A percentile compares a stretch with the other conserved stretches of the same genome.
These are phyloP conservation scores for Sanghuangporus weigelae DNA, from an alignment of 1,284 basidiomycete species.

Conservation along the genomic window DNA sequence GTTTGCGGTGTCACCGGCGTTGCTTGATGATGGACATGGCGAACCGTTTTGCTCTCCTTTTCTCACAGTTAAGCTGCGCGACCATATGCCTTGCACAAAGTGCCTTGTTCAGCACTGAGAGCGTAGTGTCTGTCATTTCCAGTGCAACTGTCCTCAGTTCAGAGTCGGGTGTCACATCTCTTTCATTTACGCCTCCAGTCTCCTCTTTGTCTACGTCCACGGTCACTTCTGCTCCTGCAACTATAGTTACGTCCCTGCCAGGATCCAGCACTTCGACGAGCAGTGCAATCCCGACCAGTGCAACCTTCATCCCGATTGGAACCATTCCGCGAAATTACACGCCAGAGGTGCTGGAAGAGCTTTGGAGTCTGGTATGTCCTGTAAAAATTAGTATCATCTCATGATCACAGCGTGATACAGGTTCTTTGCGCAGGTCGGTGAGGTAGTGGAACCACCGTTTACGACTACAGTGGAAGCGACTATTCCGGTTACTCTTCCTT, in stretches of 20 bases:
- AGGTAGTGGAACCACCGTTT: constrained; percentile 38
- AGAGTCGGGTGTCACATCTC: not conserved
- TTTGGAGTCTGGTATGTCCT: constrained; percentile 38
- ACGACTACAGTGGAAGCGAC: constrained; percentile 37
- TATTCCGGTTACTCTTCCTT: constrained; percentile 34
- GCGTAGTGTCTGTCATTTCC: not conserved
- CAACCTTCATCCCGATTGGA: constrained; percentile 33
- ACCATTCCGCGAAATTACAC: constrained; percentile 36
- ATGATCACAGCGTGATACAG: not conserved
- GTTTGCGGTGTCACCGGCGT: not conserved
- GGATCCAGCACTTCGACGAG: not conserved
- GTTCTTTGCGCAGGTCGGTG: constrained; percentile 32
- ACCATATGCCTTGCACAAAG: not conserved
- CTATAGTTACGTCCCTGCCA: not conserved
- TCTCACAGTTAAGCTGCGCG: not conserved
- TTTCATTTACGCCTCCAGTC: not conserved
- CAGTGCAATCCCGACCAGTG: not conserved
- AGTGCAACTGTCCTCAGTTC: not conserved
- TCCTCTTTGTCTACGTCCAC: not conserved
- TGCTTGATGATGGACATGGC: not conserved
- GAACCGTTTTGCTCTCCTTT: not conserved
- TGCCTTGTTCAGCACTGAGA: not conserved
- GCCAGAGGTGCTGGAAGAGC: constrained; percentile 30
- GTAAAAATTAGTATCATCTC: not conserved
- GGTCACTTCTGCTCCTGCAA: not conserved